phyloP scores from a whole-genome alignment of 2,329 filamentous ascomycete genomes.

The Lanzia echinophila region DNA sequence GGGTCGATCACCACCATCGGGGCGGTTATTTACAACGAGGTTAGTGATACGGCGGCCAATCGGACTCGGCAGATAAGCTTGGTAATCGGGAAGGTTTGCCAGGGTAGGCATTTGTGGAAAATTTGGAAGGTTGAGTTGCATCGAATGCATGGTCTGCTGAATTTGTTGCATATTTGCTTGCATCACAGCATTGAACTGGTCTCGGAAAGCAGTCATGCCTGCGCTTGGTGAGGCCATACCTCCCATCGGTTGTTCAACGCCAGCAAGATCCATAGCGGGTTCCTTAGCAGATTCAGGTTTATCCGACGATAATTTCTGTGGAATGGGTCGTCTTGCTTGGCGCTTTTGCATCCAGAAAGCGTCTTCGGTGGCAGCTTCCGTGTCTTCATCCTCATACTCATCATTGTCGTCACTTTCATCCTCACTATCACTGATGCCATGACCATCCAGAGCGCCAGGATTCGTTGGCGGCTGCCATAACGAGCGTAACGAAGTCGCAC shows the following conservation, averaged over 20 bases:
- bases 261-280: slow-evolving; percentile 23
- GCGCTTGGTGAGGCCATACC: slow-evolving; percentile 48
- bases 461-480: slow-evolving; percentile 54
- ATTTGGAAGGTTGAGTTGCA: slow-evolving; percentile 56
- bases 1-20: slow-evolving; percentile 15
- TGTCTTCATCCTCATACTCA: slow-evolving; percentile 31
- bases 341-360: slow-evolving; percentile 29
- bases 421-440: slow-evolving; percentile 38
- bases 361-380: slow-evolving; percentile 24
- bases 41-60: slow-evolving; percentile 68
- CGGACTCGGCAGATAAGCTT: slow-evolving; percentile 54
- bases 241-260: slow-evolving; percentile 11
- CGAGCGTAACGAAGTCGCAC: slow-evolving; percentile 59
- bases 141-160: slow-evolving; percentile 53
- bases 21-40: slow-evolving; percentile 50
- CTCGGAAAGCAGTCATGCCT: slow-evolving; percentile 63
- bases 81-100: slow-evolving; percentile 63
- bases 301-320: slow-evolving; percentile 16
- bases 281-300: slow-evolving; percentile 17
- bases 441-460: slow-evolving; percentile 31
- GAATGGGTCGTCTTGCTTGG: slow-evolving; percentile 27
- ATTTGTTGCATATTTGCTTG: slow-evolving; percentile 62
- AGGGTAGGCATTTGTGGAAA: slow-evolving; percentile 51
- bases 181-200: slow-evolving; percentile 40
- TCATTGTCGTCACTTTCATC: slow-evolving; percentile 39